phyloP scores from a whole-genome alignment of 768 basidiomycete genomes.

The Suillus sp. region DNA sequence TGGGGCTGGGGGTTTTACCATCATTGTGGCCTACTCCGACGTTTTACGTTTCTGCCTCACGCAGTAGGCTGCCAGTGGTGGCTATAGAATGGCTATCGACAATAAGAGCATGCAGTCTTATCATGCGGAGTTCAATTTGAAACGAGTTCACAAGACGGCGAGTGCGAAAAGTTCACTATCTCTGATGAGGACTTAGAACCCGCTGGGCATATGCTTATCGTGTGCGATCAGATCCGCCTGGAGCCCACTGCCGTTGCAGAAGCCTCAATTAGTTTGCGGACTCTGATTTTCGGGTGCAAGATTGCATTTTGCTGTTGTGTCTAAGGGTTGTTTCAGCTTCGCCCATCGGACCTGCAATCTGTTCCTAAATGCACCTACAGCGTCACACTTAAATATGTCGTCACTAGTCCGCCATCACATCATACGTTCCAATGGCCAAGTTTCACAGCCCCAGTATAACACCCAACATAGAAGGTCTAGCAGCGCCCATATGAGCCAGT shows the following conservation, averaged over 20 bases:
- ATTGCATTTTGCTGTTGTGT: background rate
- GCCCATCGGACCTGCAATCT: background rate
- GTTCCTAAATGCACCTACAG: background rate
- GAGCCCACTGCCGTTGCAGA: background rate
- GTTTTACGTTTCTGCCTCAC: background rate
- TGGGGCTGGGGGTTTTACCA: background rate
- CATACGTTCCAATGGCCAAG: background rate
- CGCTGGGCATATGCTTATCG: background rate
- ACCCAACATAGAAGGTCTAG: background rate
- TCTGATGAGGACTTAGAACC: background rate
- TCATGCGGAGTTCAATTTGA: background rate
- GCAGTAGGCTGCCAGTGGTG: background rate
- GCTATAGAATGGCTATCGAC: no score
- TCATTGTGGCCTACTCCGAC: background rate
- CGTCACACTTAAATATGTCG: background rate
- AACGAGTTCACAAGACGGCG: background rate
- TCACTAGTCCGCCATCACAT: conserved; percentile 2
- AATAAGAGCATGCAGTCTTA: background rate
- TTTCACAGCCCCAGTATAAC: background rate
- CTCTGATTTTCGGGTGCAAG: background rate
- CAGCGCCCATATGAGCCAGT: background rate
- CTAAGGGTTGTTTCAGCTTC: background rate
- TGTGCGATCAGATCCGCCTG: background rate
- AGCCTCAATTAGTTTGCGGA: background rate
- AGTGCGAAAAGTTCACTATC: background rate